Evolutionary conservation across 2,329 filamentous ascomycete genomes (phyloP).

Genomic region (Stylonectria norvegica): DNA sequence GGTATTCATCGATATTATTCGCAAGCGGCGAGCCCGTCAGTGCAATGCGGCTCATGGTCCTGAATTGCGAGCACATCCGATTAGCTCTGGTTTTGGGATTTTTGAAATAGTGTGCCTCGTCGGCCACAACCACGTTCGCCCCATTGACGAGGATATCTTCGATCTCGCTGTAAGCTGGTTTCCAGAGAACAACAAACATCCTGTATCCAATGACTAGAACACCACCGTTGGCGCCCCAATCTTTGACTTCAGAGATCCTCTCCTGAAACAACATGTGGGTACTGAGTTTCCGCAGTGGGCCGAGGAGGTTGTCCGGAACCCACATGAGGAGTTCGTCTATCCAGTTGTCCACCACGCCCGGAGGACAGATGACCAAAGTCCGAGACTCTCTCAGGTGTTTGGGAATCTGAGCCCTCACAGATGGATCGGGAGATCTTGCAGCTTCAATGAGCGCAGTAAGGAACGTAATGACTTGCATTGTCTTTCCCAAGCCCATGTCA

Average conservation of each 20-base stretch:
- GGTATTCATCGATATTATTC: constrained; percentile 82
- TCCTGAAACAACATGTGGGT: constrained; percentile 31
- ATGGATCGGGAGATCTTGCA: constrained; percentile 53
- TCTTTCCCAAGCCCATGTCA: constrained; percentile 90
- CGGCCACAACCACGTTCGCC: constrained; percentile 73
- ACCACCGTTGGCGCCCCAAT: constrained; percentile 65
- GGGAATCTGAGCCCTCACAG: constrained; percentile 65
- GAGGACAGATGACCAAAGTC: constrained; percentile 72
- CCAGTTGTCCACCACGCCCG: constrained; percentile 79
- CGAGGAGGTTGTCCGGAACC: constrained; percentile 56
- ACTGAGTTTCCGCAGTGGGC: constrained; percentile 54
- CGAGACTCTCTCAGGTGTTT: constrained; percentile 57
- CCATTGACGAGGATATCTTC: constrained; percentile 51
- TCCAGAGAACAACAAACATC: too few relatives aligned
- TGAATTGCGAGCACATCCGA: constrained; percentile 55
- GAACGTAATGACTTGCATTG: constrained; percentile 86
- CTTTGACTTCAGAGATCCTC: constrained; percentile 45
- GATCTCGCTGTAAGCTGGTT: constrained; percentile 30
- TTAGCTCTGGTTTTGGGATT: constrained; percentile 55
- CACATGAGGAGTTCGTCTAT: constrained; percentile 70
- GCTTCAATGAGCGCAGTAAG: constrained; percentile 70
- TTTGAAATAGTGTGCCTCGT: constrained; percentile 82
- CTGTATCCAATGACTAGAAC: constrained; percentile 74
- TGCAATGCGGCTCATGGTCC: constrained; percentile 70
- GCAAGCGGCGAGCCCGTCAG: constrained; percentile 83